Percentiles rank a stretch among this genome's conserved stretches.
These are phyloP conservation scores for Saccharomycopsis fodiens DNA, from an alignment of 805 yeast species.

Conservation along the genomic window DNA sequence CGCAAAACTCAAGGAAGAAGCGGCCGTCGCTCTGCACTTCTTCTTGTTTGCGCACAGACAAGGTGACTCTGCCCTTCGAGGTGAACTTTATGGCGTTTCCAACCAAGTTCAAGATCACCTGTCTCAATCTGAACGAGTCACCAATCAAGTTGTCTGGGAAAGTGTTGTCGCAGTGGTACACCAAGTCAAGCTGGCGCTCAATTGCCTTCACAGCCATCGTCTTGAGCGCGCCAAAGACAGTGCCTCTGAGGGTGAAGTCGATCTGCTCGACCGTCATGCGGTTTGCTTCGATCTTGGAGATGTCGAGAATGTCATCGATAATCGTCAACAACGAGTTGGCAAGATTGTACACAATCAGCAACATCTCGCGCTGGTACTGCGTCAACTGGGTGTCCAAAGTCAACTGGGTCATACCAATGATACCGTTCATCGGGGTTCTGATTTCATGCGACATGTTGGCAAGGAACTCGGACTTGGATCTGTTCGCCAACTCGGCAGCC, in stretches of 20 bases:
- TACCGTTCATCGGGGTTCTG: conserved; percentile 90
- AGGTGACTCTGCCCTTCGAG: conserved; percentile 71
- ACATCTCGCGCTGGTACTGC: conserved; percentile 88
- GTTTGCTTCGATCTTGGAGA: conserved; percentile 88
- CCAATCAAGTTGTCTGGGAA: conserved; percentile 85
- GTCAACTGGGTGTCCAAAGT: conserved; percentile 84
- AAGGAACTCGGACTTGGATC: conserved; percentile 83
- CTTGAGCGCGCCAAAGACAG: conserved; percentile 84
- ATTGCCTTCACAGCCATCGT: conserved; percentile 86
- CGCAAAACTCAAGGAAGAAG: conserved; percentile 60
- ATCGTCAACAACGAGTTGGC: conserved; percentile 81
- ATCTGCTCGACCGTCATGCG: conserved; percentile 89
- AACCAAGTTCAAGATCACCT: conserved; percentile 76
- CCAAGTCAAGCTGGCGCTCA: conserved; percentile 72
- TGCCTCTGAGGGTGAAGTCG: conserved; percentile 78
- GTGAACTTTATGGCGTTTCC: conserved; percentile 91
- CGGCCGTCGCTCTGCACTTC: conserved; percentile 30
- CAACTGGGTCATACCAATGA: conserved; percentile 86
- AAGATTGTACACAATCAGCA: conserved; percentile 79
- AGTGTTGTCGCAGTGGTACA: conserved; percentile 76
- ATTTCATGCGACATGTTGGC: conserved; percentile 87
- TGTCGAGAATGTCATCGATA: conserved; percentile 85
- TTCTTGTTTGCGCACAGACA: conserved; percentile 42
- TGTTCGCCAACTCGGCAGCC: conserved; percentile 86
- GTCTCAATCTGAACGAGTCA: conserved; percentile 82